Base-by-base conservation (phyloP, 345 rosid genomes). In the Geranium rotundifolium region DNA sequence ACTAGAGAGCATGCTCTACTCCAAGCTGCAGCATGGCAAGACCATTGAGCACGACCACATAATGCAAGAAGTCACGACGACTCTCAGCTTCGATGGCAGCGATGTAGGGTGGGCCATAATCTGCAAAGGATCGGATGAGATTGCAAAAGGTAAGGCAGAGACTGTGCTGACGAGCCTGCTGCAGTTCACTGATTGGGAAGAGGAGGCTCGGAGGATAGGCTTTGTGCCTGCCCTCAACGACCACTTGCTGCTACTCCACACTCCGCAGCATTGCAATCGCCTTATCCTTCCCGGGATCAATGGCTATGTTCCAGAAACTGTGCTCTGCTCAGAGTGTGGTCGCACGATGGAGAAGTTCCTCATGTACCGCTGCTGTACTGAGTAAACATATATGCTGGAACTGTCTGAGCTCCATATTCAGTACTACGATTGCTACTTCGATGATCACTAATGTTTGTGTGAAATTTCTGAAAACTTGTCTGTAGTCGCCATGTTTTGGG, bases 1-100 rank as follows among this genome's bases (percentile, higher is more conserved):
- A 55, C 56, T 76, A 17, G 79, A 80, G 64, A 71, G 73, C 81
- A 77, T 80, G 71, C 59, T 71, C 29, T 49, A 77, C 69, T 69
- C 78, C 1, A 74, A 67, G 60, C 23, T 72, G 30, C 75, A 75
- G 46, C 72, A 18, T 0, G 74, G 76, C 16, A 68, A 17, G 73
- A 62, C 56, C 0, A 56, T 10, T 0, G 69, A 63, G 50, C 65
- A 58, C 3, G 80, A 79, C 62, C 46, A 14, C 3, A 60, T 74
- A 54, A 74, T 74, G 81, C 67, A 14, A 10, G 76, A 77, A 52
- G 63, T 77, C 34, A 65, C 63, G 70, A 71, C 74, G 0, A 57
- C 74, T 31, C 81, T 77, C 29, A 72, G 76, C 67, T 71, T 65
- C 1, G 81, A 74, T 7, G 71, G 63, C 7, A 74, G 78, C 17